phyloP scores from a whole-genome alignment of 73 alveolate genomes.

The Paramecium pentaurelia region DNA sequence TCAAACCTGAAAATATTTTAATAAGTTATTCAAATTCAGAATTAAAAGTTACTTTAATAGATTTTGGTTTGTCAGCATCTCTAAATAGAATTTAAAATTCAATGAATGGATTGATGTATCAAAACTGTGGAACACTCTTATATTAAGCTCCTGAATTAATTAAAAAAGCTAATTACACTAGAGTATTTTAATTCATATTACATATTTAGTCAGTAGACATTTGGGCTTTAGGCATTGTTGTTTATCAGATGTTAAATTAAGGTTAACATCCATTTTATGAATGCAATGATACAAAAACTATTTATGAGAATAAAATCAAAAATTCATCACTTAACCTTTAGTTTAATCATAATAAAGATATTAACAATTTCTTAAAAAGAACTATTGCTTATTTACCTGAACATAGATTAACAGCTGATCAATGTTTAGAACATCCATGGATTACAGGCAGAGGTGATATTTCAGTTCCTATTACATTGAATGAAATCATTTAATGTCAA shows the following conservation, averaged over 20 bases:
- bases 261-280: neutral
- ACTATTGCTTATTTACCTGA: neutral
- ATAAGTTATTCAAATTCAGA: neutral
- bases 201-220: neutral
- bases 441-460: neutral
- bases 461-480: neutral
- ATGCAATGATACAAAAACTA: neutral
- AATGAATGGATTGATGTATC: neutral
- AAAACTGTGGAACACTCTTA: slow-evolving; percentile 71
- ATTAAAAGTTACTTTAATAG: neutral
- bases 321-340: neutral
- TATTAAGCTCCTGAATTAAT: slow-evolving; percentile 76
- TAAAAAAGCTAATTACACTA: slow-evolving; percentile 59
- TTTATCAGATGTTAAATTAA: neutral
- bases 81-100: neutral
- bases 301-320: neutral
- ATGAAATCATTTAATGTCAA: neutral
- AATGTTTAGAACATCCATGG: slow-evolving; percentile 32
- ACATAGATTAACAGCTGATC: neutral
- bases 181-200: neutral
- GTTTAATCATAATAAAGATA: neutral
- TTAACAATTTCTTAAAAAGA: neutral
- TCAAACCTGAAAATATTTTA: slow-evolving; percentile 18
- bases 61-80: slow-evolving; percentile 16
- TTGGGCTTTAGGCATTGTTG: slow-evolving; percentile 24